Conservation (phyloP, 768 basidiomycete genomes). For the Xerocomus potaroensis region DNA sequence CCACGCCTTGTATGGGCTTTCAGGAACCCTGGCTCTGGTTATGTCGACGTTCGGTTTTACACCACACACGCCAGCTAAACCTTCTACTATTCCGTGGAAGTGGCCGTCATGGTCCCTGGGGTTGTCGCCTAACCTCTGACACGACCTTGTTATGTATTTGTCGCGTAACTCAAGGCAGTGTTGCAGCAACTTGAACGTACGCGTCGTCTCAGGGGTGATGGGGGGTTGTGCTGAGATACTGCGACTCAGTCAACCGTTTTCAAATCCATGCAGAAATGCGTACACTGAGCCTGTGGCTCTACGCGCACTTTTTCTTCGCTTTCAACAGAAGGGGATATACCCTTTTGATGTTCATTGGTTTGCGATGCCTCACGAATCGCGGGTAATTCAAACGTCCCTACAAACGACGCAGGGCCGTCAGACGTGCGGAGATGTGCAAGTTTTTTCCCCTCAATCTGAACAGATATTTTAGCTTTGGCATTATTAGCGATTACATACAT, state of each 20-base stretch:
- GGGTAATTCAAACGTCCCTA: slow-evolving; percentile 39
- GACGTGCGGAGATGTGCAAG: slow-evolving; percentile 64
- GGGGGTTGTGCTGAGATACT: slow-evolving; percentile 19
- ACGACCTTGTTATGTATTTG: slow-evolving; percentile 87
- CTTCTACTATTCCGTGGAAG: slow-evolving; percentile 66
- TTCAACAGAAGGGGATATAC: slow-evolving; percentile 23
- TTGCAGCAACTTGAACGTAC: slow-evolving; percentile 68
- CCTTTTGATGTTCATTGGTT: slow-evolving; percentile 12
- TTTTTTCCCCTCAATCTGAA: slow-evolving; percentile 70
- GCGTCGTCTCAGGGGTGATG: slow-evolving; percentile 37
- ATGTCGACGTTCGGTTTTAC: slow-evolving; percentile 58
- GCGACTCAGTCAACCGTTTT: slow-evolving; percentile 4
- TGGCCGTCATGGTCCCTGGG: slow-evolving; percentile 84
- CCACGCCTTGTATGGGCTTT: slow-evolving; percentile 59
- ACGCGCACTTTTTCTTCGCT: slow-evolving; percentile 36
- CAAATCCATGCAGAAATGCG: slow-evolving; percentile 5
- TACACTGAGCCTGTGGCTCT: slow-evolving; percentile 31
- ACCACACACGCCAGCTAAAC: slow-evolving; percentile 59
- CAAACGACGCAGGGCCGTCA: slow-evolving; percentile 29
- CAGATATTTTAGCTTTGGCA: slow-evolving; percentile 1
- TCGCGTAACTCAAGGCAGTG: slow-evolving; percentile 89
- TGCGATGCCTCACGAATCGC: slow-evolving; percentile 30
- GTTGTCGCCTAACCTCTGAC: slow-evolving; percentile 92
- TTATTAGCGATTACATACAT: slow-evolving; percentile 40
- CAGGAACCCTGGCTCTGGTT: slow-evolving; percentile 17